phyloP scores from a whole-genome alignment of 306 rosid genomes.

The Heteromeles arbutifolia region DNA sequence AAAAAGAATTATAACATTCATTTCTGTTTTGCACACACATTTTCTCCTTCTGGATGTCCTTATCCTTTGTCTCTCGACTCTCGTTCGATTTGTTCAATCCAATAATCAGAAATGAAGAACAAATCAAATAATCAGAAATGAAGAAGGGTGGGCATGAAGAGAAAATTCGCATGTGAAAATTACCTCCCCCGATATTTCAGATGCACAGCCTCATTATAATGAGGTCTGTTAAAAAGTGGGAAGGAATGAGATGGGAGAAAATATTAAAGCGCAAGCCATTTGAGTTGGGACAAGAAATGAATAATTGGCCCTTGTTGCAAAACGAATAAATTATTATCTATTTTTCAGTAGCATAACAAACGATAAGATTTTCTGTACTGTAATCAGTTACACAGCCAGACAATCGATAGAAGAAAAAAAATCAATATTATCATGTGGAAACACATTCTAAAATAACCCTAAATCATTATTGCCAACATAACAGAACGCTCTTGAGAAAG shows the following conservation, averaged over 20 bases:
- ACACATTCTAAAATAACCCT: not conserved
- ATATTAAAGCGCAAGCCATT: not conserved
- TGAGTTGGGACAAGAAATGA: not conserved
- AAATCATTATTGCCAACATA: constrained; percentile 18
- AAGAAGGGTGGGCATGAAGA: too few relatives aligned
- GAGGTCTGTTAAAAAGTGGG: not conserved
- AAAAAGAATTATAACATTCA: not conserved
- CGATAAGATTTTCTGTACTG: not conserved
- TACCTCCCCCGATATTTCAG: not conserved
- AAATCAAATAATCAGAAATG: too few relatives aligned
- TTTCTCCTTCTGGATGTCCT: not conserved
- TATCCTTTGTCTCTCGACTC: not conserved
- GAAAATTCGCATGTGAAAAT: too few relatives aligned
- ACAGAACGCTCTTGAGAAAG: constrained; percentile 8
- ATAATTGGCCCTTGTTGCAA: not conserved
- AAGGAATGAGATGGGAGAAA: too few relatives aligned
- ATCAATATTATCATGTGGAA: not conserved
- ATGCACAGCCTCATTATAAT: not conserved
- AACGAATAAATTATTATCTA: not conserved
- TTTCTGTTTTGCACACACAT: not conserved
- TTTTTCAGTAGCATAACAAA: not conserved
- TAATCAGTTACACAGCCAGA: not conserved
- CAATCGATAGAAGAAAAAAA: not conserved
- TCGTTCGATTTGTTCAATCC: not conserved
- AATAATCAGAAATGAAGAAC: too few relatives aligned